Conservation (phyloP, 306 rosid species). For the Gleditsia sinensis region DNA sequence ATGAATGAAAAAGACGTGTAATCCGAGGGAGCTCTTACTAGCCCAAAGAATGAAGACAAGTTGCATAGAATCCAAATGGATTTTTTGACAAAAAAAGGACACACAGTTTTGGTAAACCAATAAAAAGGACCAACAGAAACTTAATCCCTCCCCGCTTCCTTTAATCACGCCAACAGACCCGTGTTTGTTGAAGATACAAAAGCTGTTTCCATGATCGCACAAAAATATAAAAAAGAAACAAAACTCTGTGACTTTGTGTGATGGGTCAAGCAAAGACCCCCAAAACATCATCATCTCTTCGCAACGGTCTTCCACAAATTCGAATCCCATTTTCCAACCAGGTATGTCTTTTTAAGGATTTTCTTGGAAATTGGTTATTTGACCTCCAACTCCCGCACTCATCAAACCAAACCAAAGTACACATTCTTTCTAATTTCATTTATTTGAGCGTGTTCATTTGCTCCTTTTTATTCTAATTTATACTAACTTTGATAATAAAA, state of each 20-base stretch:
- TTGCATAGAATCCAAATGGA: conserved; percentile 14
- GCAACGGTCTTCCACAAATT: conserved; percentile 52
- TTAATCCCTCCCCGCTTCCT: conserved; percentile 11
- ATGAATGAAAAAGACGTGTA: not conserved
- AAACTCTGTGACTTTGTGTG: not conserved
- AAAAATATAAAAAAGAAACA: not conserved
- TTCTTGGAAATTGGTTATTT: conserved; percentile 29
- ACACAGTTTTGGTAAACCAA: not conserved
- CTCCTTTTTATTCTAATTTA: too few relatives aligned
- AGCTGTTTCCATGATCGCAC: conserved; percentile 23
- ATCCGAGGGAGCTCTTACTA: not conserved
- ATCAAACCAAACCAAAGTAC: too few relatives aligned
- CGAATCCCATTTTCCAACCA: conserved; percentile 28
- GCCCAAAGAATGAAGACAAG: not conserved
- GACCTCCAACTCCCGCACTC: too few relatives aligned
- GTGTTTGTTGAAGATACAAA: conserved; percentile 36
- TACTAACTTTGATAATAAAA: not conserved
- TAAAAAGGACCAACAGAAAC: not conserved
- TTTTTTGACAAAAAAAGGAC: not conserved
- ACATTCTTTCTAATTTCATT: not conserved
- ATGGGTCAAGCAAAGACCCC: conserved; percentile 21
- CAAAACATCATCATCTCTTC: not conserved
- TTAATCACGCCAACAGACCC: conserved; percentile 37
- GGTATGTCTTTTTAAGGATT: not conserved
- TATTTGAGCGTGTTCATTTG: too few relatives aligned